These are phyloP conservation scores for Cyclospora cayetanensis DNA, from an alignment of 169 alveolate genomes.

Conservation along the genomic window DNA sequence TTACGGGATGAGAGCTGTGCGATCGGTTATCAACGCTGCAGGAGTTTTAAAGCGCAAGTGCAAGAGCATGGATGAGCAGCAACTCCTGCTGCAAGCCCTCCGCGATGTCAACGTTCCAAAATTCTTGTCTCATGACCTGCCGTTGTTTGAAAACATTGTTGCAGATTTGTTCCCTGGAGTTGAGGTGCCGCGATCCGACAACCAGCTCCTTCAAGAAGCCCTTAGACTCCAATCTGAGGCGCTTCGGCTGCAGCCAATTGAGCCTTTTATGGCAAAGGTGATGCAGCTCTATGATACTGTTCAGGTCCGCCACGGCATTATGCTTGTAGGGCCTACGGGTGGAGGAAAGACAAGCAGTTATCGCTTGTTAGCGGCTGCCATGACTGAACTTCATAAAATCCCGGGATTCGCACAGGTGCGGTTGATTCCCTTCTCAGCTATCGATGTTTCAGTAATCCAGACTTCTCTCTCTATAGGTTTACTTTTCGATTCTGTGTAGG, in stretches of 20 bases:
- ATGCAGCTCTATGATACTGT: constrained; percentile 93
- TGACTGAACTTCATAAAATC: constrained; percentile 76
- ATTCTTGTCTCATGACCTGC: constrained; percentile 94
- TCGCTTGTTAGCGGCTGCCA: constrained; percentile 82
- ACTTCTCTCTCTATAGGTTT: too few species aligned
- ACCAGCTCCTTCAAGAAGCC: constrained; percentile 85
- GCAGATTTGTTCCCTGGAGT: constrained; percentile 95
- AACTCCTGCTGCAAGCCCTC: constrained; percentile 91
- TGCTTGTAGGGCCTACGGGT: constrained; percentile 97
- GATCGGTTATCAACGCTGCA: constrained; percentile 86
- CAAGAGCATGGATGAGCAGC: constrained; percentile 88
- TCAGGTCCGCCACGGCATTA: constrained; percentile 95
- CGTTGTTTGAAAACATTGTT: constrained; percentile 94
- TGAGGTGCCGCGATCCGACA: constrained; percentile 88
- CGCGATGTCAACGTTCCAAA: constrained; percentile 96
- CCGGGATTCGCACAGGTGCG: constrained; percentile 59
- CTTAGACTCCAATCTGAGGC: constrained; percentile 80
- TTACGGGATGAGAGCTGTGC: constrained; percentile 94
- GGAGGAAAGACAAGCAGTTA: constrained; percentile 95
- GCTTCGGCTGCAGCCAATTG: constrained; percentile 87
- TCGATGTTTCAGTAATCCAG: too few species aligned
- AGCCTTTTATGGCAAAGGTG: constrained; percentile 87
- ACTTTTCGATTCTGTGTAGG: too few species aligned
- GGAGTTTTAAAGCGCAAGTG: constrained; percentile 60
- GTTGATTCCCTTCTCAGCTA: too few species aligned